Evolutionary conservation across 2,329 filamentous ascomycete genomes (phyloP), one percentile per base, ranked within the genome.

Genomic region (Penicillium sumatraense): DNA sequence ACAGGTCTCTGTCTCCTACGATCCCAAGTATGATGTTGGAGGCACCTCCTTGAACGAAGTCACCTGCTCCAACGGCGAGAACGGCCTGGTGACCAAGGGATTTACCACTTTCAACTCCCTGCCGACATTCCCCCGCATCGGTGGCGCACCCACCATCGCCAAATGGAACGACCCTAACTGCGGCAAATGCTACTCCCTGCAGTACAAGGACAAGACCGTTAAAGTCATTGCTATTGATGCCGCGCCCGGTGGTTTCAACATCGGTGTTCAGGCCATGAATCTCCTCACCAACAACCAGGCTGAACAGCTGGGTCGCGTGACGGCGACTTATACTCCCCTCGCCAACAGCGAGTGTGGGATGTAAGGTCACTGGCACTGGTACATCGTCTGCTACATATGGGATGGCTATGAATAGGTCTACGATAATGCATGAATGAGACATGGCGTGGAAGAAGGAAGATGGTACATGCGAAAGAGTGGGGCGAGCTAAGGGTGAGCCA

Each of bases 11-110:
- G 88, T 92, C 67, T 88, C 87, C 61, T 93, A 87, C 74, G 89
- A 93, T 75, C 75, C 77, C 18, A 85, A 82, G 68, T 95, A 90
- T 76, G 89, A 93, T 68, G 77, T 87, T 59, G 71, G 70, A 42
- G 62, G 62, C 56, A 82, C 85, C 54, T 78, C 83, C 41, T 71
- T 93, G 51, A 79, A 74, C 29, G 71, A 68, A 5, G 81, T 91
- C 41, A 26, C 70, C 45, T 77, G 75, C 63, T 75, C 73, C 10
- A 62, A 75, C 51, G 74, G 74, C 6, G 20, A 31, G 27, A 68
- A 74, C 52, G 74, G 74, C 20, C 67, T 77, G 16, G 45, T 68
- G 10, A 51, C 18, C 8, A 64, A 68, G 46, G 72, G 70, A 45
- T 75, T 67, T 57, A 60, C 44, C 2, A 80, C 75, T 4, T 78